These are phyloP conservation scores for Lolium perenne DNA, from an alignment of 176 grass and related monocot species.

Conservation along the genomic window DNA sequence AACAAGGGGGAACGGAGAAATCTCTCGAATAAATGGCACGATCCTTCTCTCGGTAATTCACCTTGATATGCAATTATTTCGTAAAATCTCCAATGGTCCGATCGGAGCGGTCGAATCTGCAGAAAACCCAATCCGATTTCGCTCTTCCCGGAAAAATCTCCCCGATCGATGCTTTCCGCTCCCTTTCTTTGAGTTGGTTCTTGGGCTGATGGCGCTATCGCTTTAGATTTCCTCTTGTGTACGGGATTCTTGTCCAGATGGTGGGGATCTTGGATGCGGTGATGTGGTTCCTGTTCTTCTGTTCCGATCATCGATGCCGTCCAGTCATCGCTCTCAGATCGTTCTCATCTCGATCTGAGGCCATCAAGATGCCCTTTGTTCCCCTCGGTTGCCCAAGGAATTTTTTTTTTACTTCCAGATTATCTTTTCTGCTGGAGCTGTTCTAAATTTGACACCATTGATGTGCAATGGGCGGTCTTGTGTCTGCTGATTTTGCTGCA, in stretches of 20 bases:
- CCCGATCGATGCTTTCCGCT: constrained; percentile 5
- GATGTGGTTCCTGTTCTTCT: background rate
- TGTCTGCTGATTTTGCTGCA: constrained; percentile 37
- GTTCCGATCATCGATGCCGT: background rate
- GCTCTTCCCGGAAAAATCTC: background rate
- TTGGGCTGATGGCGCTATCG: background rate
- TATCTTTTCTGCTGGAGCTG: background rate
- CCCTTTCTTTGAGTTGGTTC: background rate
- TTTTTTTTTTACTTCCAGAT: background rate
- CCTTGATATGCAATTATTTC: background rate
- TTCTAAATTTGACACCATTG: background rate
- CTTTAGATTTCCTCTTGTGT: background rate
- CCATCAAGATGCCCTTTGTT: background rate
- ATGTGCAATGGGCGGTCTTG: background rate
- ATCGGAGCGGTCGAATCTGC: background rate
- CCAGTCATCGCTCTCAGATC: background rate
- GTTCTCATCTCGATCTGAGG: constrained; percentile 17
- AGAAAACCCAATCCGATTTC: constrained; percentile 13
- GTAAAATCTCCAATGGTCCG: background rate
- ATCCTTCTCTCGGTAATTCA: constrained; percentile 27
- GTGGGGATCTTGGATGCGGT: constrained; percentile 21
- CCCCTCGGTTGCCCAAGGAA: background rate
- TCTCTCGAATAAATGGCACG: constrained; percentile 26
- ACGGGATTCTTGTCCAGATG: background rate
- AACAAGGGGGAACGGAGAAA: background rate